Evolutionary conservation across 2,329 filamentous ascomycete genomes (phyloP), one percentile per base, ranked within the genome.

Genomic region (Lecanicillium sp.): DNA sequence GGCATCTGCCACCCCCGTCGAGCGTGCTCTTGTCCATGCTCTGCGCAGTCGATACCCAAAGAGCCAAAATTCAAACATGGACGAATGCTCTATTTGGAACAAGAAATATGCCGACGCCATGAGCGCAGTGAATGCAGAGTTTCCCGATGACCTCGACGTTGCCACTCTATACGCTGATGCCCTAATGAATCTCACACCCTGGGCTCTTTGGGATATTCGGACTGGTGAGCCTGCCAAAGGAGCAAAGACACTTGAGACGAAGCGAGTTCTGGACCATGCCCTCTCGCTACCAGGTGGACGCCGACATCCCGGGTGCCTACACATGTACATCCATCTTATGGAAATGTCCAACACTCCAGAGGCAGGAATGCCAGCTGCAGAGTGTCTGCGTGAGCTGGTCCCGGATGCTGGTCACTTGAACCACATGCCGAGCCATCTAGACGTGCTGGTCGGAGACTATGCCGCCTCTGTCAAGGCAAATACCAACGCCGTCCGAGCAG

Each of bases 341-440:
- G 80, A 85, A 51, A 83, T 83, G 79, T 83, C 79, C 1, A 58
- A 64, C 0, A 67, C 63, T 0, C 80, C 80, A 0, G 80, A 83
- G 51, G 52, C 57, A 4, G 80, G 76, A 0, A 50, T 83, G 4
- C 59, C 68, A 1, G 63, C 69, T 0, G 78, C 78, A 6, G 70
- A 84, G 48, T 56, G 62, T n/a, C 64, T 85, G 4, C 73, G 79
- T 27, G 65, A 63, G 8, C 64, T 84, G 3, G 70, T 78, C 0
- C 80, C 80, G 0, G 78, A 83, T 51, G 68, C 73, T 0, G 80
- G 79, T 1, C 80, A 85, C 54, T 58, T 83, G 2, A 67, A 78
- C 29, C 83, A 87, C 51, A 89, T 90, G 85, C 83, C 84, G 0
- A 78, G 78, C 1, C 85, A 90, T 55, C 65, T 89, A 27, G 83